Evolutionary conservation across 768 basidiomycete species (phyloP), one percentile per base, ranked within the genome.

Genomic region (Boletus rubescentipes): DNA sequence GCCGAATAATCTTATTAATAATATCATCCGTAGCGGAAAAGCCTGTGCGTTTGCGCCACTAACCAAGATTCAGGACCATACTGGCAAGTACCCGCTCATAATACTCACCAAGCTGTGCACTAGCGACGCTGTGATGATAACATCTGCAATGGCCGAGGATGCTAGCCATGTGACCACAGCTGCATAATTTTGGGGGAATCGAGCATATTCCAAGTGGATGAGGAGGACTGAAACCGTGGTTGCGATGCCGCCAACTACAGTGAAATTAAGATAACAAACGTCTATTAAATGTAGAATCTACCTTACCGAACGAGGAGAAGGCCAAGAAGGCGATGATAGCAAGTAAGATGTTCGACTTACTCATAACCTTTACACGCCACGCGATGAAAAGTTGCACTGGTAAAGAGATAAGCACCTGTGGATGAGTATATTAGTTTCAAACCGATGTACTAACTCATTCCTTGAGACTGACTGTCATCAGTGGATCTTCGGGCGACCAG

Each of bases 381-480:
- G 77, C 76, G 42, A 79, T 79, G 60, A 81, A 82, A 5, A 75
- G 53, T 48, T 81, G 79, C 7, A 79, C 78, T 12, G 73, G 58
- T 6, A 69, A 55, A 1, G 75, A 77, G 31, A 77, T 77, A 49
- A 81, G 70, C 5, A 73, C 78, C 79, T 80, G 40, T 30, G 11
- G 15, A 51, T 3, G 18, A 30, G 29, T 1, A 38, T 36, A 14
- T 42, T 21, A 47, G 34, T 26, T 18, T 3, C 1, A 29, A 51
- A 26, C 7, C 1, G 4, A 29, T 14, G 14, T 1, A 26, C 26
- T 26, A 9, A 1, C 2, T 12, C 1, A 16, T 42, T 12, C 29
- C 11, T 37, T 4, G 6, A 21, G 8, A 56, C 69, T 56, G 18
- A 79, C 78, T 12, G 79, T 81, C 59, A 75, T 61, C 0, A 73